phyloP scores from a whole-genome alignment of 805 yeast species.

The Nakazawaea sp. region DNA sequence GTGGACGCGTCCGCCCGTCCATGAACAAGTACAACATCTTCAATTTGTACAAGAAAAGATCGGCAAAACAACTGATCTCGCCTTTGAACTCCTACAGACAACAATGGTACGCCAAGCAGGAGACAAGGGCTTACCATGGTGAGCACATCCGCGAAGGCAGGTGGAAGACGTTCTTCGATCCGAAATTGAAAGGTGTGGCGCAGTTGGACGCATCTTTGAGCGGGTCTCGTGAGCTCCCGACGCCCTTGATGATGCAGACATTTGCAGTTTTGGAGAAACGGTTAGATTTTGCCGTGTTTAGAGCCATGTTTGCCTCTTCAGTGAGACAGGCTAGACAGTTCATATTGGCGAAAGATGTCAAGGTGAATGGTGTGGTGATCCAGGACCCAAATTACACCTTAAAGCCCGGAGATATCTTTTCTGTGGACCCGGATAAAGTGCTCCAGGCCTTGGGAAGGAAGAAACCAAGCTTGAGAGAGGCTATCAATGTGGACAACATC shows the following conservation, averaged over 20 bases:
- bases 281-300: slow-evolving; percentile 82
- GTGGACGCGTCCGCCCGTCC: slow-evolving; percentile 77
- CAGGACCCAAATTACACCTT: slow-evolving; percentile 74
- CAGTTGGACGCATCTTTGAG: slow-evolving; percentile 78
- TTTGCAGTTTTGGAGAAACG: slow-evolving; percentile 84
- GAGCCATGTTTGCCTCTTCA: slow-evolving; percentile 90
- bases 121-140: slow-evolving; percentile 93
- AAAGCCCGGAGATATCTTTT: slow-evolving; percentile 80
- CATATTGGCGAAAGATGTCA: slow-evolving; percentile 72
- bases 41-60: slow-evolving; percentile 74
- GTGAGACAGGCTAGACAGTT: slow-evolving; percentile 92
- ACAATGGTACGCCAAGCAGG: slow-evolving; percentile 86
- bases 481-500: slow-evolving; percentile 61
- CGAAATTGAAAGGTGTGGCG: slow-evolving; percentile 76
- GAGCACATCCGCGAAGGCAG: slow-evolving; percentile 83
- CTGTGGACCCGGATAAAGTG: slow-evolving; percentile 81
- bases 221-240: slow-evolving; percentile 44
- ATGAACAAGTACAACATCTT: slow-evolving; percentile 89
- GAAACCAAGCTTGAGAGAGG: slow-evolving; percentile 68
- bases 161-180: slow-evolving; percentile 66
- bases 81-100: slow-evolving; percentile 69
- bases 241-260: slow-evolving; percentile 86
- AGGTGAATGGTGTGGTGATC: slow-evolving; percentile 77
- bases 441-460: slow-evolving; percentile 76
- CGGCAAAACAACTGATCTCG: slow-evolving; percentile 44